Evolutionary conservation across 2,329 filamentous ascomycete genomes (phyloP).

Genomic region (Sclerotinia subarctica): DNA sequence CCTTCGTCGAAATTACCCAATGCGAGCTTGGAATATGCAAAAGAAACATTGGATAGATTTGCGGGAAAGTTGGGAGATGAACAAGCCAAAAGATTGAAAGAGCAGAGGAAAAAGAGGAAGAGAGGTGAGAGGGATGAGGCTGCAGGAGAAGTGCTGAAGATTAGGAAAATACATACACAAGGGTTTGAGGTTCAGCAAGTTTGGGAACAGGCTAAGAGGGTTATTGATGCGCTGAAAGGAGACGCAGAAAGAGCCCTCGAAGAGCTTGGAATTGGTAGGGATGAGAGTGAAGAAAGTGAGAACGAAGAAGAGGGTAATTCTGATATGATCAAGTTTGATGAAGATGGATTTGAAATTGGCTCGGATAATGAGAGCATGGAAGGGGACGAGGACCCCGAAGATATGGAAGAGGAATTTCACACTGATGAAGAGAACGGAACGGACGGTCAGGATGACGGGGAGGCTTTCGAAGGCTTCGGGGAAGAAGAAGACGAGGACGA

Average conservation of each 20-base stretch:
- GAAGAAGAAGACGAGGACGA: slow-evolving; percentile 41
- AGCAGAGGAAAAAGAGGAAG: slow-evolving; percentile 74
- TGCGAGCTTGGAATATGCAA: slow-evolving; percentile 71
- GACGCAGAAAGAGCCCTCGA: slow-evolving; percentile 51
- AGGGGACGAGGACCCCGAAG: slow-evolving; percentile 40
- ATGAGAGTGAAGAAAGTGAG: slow-evolving; percentile 33
- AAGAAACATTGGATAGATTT: slow-evolving; percentile 74
- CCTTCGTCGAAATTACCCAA: slow-evolving; percentile 64
- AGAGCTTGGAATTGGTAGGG: slow-evolving; percentile 35
- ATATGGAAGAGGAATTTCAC: slow-evolving; percentile 36
- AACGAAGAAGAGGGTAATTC: slow-evolving; percentile 41
- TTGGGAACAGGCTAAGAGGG: slow-evolving; percentile 87
- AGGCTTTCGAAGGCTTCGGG: slow-evolving; percentile 37
- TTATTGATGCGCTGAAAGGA: slow-evolving; percentile 63
- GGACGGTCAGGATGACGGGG: slow-evolving; percentile 34
- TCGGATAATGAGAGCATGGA: slow-evolving; percentile 38
- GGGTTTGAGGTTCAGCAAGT: slow-evolving; percentile 87
- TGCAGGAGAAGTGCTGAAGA: slow-evolving; percentile 58
- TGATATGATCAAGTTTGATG: slow-evolving; percentile 40
- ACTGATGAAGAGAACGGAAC: slow-evolving; percentile 38
- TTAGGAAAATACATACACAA: slow-evolving; percentile 79
- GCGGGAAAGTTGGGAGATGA: slow-evolving; percentile 70
- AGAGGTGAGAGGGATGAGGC: slow-evolving; percentile 51
- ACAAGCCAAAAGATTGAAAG: slow-evolving; percentile 65
- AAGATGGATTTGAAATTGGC: slow-evolving; percentile 42